Evolutionary conservation across 495 filamentous ascomycete genomes (phyloP), one percentile per base, ranked within the genome.

Genomic region (Chaetomium tenue): DNA sequence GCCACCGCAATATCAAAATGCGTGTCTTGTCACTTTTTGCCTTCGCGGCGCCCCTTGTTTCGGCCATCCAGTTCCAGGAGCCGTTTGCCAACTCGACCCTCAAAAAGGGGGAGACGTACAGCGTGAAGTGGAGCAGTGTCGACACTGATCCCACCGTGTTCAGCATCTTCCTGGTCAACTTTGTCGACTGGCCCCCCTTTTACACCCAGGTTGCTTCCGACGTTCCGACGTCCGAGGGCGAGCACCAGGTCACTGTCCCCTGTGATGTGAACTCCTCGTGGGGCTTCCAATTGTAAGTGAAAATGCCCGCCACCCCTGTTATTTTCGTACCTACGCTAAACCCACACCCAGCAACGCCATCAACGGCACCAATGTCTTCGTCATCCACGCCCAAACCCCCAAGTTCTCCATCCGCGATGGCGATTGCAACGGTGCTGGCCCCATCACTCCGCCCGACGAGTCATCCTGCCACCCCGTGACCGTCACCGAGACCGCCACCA

Each of bases 361-460:
- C 69, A 80, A 81, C 73, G 79, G 78, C 66, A 78, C 78, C 66
- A 82, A 82, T 67, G 72, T 76, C 69, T 82, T 78, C 64, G 74
- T 80, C 58, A 80, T 82, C 71, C 77, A 82, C 65, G 75, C 79
- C 3, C 78, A 81, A 70, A 74, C 78, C 18, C 68, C 73, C 26
- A 76, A 74, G 64, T 80, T 82, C 66, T 77, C 63, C 60, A 64
- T 80, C 59, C 26, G 65, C 39, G 68, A 70, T 58, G 66, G 58
- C 52, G 40, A 56, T 64, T 71, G 65, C 66, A 50, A 60, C 42
- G 71, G 69, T 39, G 18, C 65, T 12, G 44, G 52, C 12, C 58
- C 67, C 25, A 25, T 57, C 47, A 39, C 37, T 20, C 30, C 64
- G 18, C 62, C 69, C 42, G 6, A 25, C n/a, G 22, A 20, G 23